Conservation (phyloP, 305 asterid species). For the Fraxinus albicans region DNA sequence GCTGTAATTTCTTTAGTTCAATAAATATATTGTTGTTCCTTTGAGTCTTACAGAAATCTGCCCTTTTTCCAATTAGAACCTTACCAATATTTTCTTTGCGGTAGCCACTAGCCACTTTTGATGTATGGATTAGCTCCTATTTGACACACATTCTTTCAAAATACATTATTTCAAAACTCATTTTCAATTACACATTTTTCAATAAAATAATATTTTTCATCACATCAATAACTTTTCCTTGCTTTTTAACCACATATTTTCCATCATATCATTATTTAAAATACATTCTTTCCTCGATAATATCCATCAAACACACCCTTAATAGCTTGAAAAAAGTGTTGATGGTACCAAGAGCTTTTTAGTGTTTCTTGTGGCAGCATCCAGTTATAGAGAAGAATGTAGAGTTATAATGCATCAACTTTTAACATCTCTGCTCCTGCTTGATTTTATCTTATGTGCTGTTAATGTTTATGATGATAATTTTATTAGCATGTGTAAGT, state of each 20-base stretch:
- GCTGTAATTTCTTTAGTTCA: neutral
- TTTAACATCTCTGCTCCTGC: neutral
- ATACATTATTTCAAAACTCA: no score
- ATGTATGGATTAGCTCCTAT: neutral
- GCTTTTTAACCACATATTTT: no score
- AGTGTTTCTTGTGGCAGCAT: neutral
- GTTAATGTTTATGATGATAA: neutral
- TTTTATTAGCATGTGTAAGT: neutral
- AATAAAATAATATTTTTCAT: no score
- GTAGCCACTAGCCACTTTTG: neutral
- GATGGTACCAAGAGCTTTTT: neutral
- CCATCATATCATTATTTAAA: no score
- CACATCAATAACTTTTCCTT: no score
- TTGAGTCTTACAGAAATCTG: neutral
- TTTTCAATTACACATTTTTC: no score
- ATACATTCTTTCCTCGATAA: no score
- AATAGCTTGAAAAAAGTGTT: neutral
- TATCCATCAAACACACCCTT: no score
- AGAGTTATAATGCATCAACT: neutral
- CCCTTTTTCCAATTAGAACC: neutral
- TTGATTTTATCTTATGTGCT: neutral
- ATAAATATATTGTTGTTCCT: neutral
- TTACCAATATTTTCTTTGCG: neutral
- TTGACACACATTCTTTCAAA: no score
- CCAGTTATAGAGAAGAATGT: neutral